phyloP scores from a whole-genome alignment of 2,329 filamentous ascomycete genomes.

The Diaporthe eres region DNA sequence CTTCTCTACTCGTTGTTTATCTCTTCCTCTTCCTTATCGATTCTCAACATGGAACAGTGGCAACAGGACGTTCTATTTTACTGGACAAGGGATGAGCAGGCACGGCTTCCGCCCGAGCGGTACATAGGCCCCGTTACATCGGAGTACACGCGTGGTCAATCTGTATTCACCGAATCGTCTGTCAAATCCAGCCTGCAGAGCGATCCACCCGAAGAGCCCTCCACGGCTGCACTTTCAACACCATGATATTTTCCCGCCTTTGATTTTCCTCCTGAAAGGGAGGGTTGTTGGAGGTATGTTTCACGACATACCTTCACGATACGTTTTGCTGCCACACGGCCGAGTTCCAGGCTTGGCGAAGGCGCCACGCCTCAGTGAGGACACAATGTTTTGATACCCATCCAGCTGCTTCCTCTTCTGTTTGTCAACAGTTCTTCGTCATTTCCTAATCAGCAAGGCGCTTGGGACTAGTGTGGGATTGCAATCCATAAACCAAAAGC shows the following conservation, averaged over 20 bases:
- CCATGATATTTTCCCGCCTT: background rate
- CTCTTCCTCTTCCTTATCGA: slow-evolving; percentile 45
- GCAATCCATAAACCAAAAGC: background rate
- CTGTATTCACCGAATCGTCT: background rate
- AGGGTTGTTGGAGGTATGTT: slow-evolving; percentile 18
- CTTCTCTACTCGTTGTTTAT: slow-evolving; percentile 58
- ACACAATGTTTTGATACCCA: slow-evolving; percentile 22
- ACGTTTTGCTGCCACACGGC: slow-evolving; percentile 10
- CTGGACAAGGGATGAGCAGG: slow-evolving; percentile 56
- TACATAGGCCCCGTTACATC: slow-evolving; percentile 42
- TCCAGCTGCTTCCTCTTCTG: background rate
- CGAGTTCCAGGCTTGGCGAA: background rate
- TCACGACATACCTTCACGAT: slow-evolving; percentile 18
- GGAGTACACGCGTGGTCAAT: background rate
- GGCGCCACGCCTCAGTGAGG: background rate
- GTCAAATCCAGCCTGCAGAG: slow-evolving; percentile 1
- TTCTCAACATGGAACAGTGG: slow-evolving; percentile 56
- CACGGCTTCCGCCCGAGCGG: slow-evolving; percentile 43
- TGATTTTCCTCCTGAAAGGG: background rate
- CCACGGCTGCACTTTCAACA: background rate
- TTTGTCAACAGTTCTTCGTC: background rate
- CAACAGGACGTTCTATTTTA: slow-evolving; percentile 57
- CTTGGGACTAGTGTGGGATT: background rate
- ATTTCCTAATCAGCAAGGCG: background rate
- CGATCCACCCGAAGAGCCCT: background rate